Base-by-base conservation (phyloP, 2,329 filamentous ascomycete genomes). In the Fusarium heterosporum region DNA sequence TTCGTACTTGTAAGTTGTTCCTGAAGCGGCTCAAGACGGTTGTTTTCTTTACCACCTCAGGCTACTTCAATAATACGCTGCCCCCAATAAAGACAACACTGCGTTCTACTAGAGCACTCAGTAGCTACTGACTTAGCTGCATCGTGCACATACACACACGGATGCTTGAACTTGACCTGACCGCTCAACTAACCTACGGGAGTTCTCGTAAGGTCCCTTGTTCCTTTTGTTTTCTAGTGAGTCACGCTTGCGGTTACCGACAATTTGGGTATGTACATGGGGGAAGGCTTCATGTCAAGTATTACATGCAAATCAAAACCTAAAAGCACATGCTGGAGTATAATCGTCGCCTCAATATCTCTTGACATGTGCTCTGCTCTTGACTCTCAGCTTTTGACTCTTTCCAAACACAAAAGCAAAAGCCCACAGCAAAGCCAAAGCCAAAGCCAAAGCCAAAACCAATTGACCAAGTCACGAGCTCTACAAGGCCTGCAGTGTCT, bases 391-490 rank as follows among this genome's bases (percentile, higher is more conserved):
- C 22, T 29, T 32, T 25, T 30, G 32, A 9, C 9, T 19, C n/a
- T 17, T 28, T 19, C 50, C 40, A 39, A 36, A 41, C 26, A 50
- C 25, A 49, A 49, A 32, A 9, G 16, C 36, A 43, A 42, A 55
- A 43, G 10, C 12, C 12, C 32, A 28, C 6, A 22, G 22, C 22
- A 22, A 22, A 4, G 22, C 22, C 22, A 48, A 55, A 49, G 22
- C 58, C 58, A 47, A 61, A n/a, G n/a, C n/a, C 22, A 22, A 22
- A 4, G 22, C 22, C 22, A 48, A 55, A 49, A 22, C 58, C 58
- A 47, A 61, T 61, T 55, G 30, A 54, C 41, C 49, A 55, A 51
- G 61, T 68, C 64, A 68, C 65, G 64, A 60, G 65, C 65, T 36
- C 41, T 61, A 36, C 47, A 61, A 57, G 62, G 25, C 34, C 64